A percentile compares a stretch with the other conserved stretches of the same genome.
Conservation (phyloP, 2,329 filamentous ascomycete genomes). For the Fusarium pininemorale region DNA sequence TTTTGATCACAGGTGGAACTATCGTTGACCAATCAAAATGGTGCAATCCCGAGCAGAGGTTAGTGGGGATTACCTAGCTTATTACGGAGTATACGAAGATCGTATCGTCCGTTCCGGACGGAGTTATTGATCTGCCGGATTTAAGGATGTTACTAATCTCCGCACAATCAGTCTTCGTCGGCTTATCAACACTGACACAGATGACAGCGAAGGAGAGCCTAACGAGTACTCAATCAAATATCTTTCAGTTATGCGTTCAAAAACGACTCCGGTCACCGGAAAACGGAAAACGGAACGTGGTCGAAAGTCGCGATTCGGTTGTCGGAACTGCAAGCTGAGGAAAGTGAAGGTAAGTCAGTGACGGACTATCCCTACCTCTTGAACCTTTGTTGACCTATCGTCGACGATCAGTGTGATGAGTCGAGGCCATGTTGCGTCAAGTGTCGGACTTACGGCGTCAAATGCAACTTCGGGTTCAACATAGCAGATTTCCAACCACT, state of each 20-base stretch:
- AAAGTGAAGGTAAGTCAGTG: neutral
- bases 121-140: neutral
- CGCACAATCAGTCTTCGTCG: fast-evolving
- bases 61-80: neutral
- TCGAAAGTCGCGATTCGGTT: neutral
- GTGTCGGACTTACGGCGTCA: neutral
- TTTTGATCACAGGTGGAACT: fast-evolving
- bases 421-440: neutral
- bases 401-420: neutral
- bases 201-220: neutral
- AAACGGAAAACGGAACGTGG: fast-evolving
- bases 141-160: neutral
- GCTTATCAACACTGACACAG: too few species aligned
- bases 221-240: fast-evolving
- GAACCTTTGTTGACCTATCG: fast-evolving
- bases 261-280: fast-evolving
- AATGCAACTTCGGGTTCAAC: neutral
- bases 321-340: neutral
- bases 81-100: neutral
- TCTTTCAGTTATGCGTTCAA: neutral
- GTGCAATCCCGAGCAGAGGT: neutral
- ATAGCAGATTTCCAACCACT: neutral
- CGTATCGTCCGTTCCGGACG: neutral
- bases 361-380: fast-evolving
- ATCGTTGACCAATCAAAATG: neutral